Conservation (phyloP, 306 rosid genomes). For the Vigna mungo region DNA sequence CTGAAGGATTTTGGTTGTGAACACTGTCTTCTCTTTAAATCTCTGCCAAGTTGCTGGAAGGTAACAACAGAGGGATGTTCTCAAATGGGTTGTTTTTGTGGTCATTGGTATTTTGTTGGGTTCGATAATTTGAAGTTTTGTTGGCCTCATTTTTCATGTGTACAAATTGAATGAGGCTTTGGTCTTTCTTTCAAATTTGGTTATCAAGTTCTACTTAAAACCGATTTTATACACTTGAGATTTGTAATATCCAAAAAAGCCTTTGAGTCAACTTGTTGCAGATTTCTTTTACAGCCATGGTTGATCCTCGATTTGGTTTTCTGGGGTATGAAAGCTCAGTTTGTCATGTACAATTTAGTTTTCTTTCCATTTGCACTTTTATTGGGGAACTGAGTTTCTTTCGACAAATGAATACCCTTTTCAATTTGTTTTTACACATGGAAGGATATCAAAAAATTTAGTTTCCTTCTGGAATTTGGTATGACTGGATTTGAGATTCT, state of each 20-base stretch:
- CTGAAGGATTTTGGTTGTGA: slow-evolving; percentile 38
- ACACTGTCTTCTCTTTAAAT: slow-evolving; percentile 5
- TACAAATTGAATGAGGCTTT: slow-evolving; percentile 28
- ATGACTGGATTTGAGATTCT: slow-evolving; percentile 17
- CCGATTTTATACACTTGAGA: slow-evolving; percentile 20
- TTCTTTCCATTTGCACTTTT: slow-evolving; percentile 33
- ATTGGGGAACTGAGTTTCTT: slow-evolving; percentile 8
- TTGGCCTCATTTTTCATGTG: slow-evolving; percentile 17
- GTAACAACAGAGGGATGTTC: slow-evolving; percentile 23
- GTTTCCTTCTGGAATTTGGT: slow-evolving; percentile 28
- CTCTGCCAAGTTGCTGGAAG: slow-evolving; percentile 37
- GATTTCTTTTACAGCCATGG: slow-evolving; percentile 22
- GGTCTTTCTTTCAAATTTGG: slow-evolving; percentile 36
- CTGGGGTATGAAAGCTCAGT: slow-evolving; percentile 32
- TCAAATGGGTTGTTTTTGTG: slow-evolving; percentile 2
- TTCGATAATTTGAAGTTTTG: slow-evolving; percentile 29
- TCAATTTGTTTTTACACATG: slow-evolving; percentile 4
- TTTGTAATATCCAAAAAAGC: not conserved
- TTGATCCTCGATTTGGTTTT: slow-evolving; percentile 38
- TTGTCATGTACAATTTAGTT: slow-evolving; percentile 35
- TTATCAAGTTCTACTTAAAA: not conserved
- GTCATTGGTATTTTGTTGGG: slow-evolving; percentile 27
- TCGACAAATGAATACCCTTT: not conserved
- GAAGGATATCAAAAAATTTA: not conserved
- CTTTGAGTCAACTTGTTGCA: slow-evolving; percentile 37